A percentile compares a stretch with the other conserved stretches of the same genome.
phyloP scores from a whole-genome alignment of 805 yeast species.

The Cyberlindnera misumaiensis region DNA sequence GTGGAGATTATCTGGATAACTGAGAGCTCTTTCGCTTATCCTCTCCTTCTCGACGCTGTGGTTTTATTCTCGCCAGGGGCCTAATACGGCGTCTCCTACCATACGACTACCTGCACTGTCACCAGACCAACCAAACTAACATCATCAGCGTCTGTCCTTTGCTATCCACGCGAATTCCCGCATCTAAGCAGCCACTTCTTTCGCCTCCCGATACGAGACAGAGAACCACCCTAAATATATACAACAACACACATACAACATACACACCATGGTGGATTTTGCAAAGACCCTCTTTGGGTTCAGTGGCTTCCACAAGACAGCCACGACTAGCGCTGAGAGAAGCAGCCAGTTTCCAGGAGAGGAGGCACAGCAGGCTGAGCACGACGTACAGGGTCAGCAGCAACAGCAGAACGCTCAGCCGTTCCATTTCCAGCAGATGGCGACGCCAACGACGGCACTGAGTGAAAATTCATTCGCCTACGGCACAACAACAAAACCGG shows the following conservation, averaged over 20 bases:
- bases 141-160: too few species aligned
- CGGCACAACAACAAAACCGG: conserved; percentile 52
- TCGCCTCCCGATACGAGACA: background rate
- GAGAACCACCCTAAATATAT: background rate
- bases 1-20: too few species aligned
- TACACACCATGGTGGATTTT: conserved; percentile 30
- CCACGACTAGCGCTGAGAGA: conserved; percentile 10
- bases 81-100: too few species aligned
- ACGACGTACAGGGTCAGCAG: conserved; percentile 10
- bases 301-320: conserved; percentile 22
- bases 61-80: conserved; percentile 9
- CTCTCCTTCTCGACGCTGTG: background rate
- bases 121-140: too few species aligned
- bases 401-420: conserved; percentile 7
- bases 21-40: too few species aligned
- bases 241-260: background rate
- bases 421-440: conserved; percentile 38
- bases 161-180: too few species aligned
- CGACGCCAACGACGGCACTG: conserved; percentile 66
- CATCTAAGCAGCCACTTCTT: too few species aligned
- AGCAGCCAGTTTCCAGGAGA: conserved; percentile 1
- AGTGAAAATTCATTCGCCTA: conserved; percentile 55
- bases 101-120: too few species aligned
- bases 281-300: conserved; percentile 33
- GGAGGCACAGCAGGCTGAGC: conserved; percentile 1